Percentiles rank a stretch among this genome's conserved stretches.
phyloP scores from a whole-genome alignment of 169 alveolate species.

The Plasmodium sp. region DNA sequence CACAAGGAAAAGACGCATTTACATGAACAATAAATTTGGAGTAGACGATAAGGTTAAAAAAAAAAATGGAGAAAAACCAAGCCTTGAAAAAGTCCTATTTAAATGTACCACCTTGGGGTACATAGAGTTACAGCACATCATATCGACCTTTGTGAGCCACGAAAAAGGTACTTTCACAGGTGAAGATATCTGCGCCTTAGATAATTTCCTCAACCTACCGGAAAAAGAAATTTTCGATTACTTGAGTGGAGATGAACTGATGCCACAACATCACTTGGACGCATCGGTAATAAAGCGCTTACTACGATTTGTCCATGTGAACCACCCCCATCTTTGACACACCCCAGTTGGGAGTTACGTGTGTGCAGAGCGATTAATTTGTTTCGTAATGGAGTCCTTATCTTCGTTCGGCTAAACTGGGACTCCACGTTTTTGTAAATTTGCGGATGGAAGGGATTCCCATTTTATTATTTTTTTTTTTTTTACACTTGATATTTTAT shows the following conservation, averaged over 20 bases:
- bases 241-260: constrained; percentile 28
- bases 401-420: not conserved
- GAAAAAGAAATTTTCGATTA: constrained; percentile 71
- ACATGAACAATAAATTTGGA: constrained; percentile 54
- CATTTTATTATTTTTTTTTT: not conserved
- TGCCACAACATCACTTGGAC: constrained; percentile 24
- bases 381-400: not conserved
- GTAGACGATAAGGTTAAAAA: not conserved
- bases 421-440: not conserved
- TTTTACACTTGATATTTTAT: not conserved
- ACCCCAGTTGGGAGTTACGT: not conserved
- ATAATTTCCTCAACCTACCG: constrained; percentile 34
- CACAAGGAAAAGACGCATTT: constrained; percentile 40
- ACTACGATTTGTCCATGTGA: constrained; percentile 46
- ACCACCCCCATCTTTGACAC: constrained; percentile 57
- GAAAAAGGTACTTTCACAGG: constrained; percentile 18
- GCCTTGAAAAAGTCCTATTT: constrained; percentile 42
- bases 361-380: not conserved
- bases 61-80: not conserved
- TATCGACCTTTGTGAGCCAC: constrained; percentile 41
- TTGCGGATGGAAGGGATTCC: not conserved
- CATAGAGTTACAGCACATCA: constrained; percentile 64
- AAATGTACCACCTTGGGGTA: constrained; percentile 31
- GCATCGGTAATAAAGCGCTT: constrained; percentile 21
- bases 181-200: constrained; percentile 28